These are phyloP conservation scores for Pseudozyma sp. DNA, from an alignment of 1,284 basidiomycete species.

Conservation along the genomic window DNA sequence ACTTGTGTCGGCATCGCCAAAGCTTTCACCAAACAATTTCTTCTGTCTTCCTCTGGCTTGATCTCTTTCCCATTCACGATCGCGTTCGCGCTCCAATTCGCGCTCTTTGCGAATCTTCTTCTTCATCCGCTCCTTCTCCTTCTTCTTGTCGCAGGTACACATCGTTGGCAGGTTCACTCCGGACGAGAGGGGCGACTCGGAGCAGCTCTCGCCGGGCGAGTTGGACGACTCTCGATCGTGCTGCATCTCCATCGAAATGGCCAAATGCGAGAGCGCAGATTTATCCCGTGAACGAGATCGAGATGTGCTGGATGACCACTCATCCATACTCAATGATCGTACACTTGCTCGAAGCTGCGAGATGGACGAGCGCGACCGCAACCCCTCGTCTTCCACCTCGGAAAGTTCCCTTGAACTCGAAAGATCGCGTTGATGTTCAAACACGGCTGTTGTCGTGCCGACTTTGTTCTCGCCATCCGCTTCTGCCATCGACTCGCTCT, in stretches of 20 bases:
- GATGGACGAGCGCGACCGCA: constrained; percentile 21
- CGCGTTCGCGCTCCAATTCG: constrained; percentile 49
- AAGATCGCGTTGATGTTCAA: neutral
- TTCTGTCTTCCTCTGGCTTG: constrained; percentile 43
- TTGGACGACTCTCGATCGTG: constrained; percentile 44
- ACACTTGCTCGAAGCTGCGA: constrained; percentile 34
- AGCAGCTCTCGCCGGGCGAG: constrained; percentile 44
- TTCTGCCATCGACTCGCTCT: constrained; percentile 13
- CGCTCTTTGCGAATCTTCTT: constrained; percentile 50
- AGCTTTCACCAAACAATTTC: constrained; percentile 49
- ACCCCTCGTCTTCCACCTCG: constrained; percentile 36
- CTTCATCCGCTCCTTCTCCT: constrained; percentile 47
- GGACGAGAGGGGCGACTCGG: constrained; percentile 29
- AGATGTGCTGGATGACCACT: constrained; percentile 16
- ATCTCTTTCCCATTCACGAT: constrained; percentile 51
- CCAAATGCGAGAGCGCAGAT: constrained; percentile 14
- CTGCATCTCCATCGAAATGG: constrained; percentile 7
- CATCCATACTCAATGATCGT: constrained; percentile 41
- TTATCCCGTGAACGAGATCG: constrained; percentile 29
- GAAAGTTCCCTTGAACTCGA: constrained; percentile 27
- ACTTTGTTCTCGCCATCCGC: constrained; percentile 3
- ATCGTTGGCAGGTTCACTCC: constrained; percentile 21
- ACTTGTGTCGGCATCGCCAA: constrained; percentile 40
- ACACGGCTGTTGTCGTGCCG: neutral
- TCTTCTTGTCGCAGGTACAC: constrained; percentile 51